phyloP scores from a whole-genome alignment of 345 rosid genomes.

The Moringa oleifera region DNA sequence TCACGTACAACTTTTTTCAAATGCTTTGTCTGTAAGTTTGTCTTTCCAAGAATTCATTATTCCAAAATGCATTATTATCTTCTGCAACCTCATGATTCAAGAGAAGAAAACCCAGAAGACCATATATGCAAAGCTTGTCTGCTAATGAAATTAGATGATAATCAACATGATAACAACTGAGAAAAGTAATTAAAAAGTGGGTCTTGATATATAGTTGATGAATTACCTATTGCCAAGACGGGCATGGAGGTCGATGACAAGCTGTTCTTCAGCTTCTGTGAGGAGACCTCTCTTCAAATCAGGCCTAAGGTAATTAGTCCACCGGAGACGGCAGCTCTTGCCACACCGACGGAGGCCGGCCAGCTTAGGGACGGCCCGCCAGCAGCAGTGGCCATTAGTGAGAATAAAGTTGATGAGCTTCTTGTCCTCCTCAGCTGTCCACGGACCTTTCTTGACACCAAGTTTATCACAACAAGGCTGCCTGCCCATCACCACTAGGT shows the following conservation, averaged over 20 bases:
- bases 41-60: no score
- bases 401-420: conserved; percentile 67
- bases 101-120: no score
- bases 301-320: conserved; percentile 90
- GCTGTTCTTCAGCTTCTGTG: conserved; percentile 59
- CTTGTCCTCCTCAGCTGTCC: conserved; percentile 89
- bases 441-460: conserved; percentile 79
- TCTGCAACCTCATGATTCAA: no score
- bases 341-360: conserved; percentile 85
- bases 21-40: no score
- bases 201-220: no score
- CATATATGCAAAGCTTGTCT: no score
- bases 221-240: conserved; percentile 71
- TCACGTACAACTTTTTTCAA: no score
- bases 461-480: conserved; percentile 80
- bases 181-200: no score
- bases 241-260: conserved; percentile 73
- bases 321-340: conserved; percentile 84
- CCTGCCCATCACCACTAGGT: conserved; percentile 41
- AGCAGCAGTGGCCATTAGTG: conserved; percentile 78
- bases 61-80: no score
- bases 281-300: conserved; percentile 85
- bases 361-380: conserved; percentile 81
- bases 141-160: no score
- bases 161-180: no score